A percentile compares a stretch with the other conserved stretches of the same genome.
phyloP scores from a whole-genome alignment of 768 basidiomycete genomes.

The Suillus luteus region DNA sequence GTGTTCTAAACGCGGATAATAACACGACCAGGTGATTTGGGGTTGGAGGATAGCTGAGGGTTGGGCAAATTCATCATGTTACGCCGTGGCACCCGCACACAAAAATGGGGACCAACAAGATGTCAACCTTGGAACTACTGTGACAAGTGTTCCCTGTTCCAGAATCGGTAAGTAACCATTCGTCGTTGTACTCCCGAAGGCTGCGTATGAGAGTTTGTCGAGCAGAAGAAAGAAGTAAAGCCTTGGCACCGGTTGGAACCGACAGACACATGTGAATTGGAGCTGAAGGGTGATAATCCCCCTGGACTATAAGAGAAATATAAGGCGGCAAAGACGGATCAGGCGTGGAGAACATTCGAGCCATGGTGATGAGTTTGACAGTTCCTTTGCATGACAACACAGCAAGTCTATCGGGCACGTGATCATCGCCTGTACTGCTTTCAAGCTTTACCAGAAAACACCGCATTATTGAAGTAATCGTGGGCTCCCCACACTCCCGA shows the following conservation, averaged over 20 bases:
- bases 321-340: constrained; percentile 52
- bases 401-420: constrained; percentile 20
- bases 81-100: constrained; percentile 1
- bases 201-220: constrained; percentile 43
- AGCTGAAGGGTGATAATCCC: constrained; percentile 65
- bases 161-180: constrained; percentile 38
- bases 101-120: constrained; percentile 51
- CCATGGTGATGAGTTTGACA: constrained; percentile 6
- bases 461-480: too few relatives aligned
- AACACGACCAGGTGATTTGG: constrained; percentile 56
- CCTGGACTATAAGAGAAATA: constrained; percentile 60
- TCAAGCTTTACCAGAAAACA: too few relatives aligned
- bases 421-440: background rate
- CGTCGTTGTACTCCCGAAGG: constrained; percentile 53
- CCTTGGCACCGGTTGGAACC: constrained; percentile 32
- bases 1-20: constrained; percentile 48
- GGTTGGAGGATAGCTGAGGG: constrained; percentile 61
- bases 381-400: constrained; percentile 1
- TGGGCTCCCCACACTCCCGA: background rate
- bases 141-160: constrained; percentile 39
- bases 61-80: constrained; percentile 14
- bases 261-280: constrained; percentile 70
- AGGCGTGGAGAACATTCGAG: constrained; percentile 44
- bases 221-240: constrained; percentile 57
- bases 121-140: constrained; percentile 45